Evolutionary conservation across 2,329 filamentous ascomycete species (phyloP).

Genomic region (Cercospora canescens): DNA sequence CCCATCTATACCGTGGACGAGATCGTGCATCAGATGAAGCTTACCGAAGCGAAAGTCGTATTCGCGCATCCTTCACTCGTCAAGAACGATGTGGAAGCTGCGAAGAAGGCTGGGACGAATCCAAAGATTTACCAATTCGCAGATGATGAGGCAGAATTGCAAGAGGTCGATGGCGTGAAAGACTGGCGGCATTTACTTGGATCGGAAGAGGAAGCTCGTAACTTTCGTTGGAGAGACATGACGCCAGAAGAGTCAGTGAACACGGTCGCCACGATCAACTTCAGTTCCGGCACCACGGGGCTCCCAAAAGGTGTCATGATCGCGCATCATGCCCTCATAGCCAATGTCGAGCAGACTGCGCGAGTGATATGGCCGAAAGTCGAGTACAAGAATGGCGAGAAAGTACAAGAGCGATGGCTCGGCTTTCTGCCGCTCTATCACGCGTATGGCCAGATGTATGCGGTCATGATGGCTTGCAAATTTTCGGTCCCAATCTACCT

Average conservation of each 20-base stretch:
- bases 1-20: slow-evolving; percentile 54
- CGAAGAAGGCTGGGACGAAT: slow-evolving; percentile 51
- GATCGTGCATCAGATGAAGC: slow-evolving; percentile 51
- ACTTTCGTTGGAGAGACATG: slow-evolving; percentile 55
- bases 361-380: slow-evolving; percentile 24
- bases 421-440: slow-evolving; percentile 47
- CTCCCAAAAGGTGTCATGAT: slow-evolving; percentile 43
- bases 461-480: slow-evolving; percentile 44
- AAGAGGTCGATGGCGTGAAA: slow-evolving; percentile 43
- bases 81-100: slow-evolving; percentile 50
- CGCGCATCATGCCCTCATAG: slow-evolving; percentile 32
- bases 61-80: slow-evolving; percentile 52
- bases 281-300: slow-evolving; percentile 77
- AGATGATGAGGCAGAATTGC: slow-evolving; percentile 33
- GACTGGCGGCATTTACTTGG: slow-evolving; percentile 35
- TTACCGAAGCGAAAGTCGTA: slow-evolving; percentile 42
- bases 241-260: slow-evolving; percentile 50
- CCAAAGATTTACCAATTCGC: slow-evolving; percentile 47
- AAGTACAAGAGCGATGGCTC: slow-evolving; percentile 48
- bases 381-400: slow-evolving; percentile 34
- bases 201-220: slow-evolving; percentile 36
- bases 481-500: slow-evolving; percentile 48
- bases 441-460: slow-evolving; percentile 50
- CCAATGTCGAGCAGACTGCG: slow-evolving; percentile 49
- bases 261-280: slow-evolving; percentile 66